These are phyloP conservation scores for Lineolata rhizophorae DNA, from an alignment of 495 filamentous ascomycete species.

Conservation along the genomic window DNA sequence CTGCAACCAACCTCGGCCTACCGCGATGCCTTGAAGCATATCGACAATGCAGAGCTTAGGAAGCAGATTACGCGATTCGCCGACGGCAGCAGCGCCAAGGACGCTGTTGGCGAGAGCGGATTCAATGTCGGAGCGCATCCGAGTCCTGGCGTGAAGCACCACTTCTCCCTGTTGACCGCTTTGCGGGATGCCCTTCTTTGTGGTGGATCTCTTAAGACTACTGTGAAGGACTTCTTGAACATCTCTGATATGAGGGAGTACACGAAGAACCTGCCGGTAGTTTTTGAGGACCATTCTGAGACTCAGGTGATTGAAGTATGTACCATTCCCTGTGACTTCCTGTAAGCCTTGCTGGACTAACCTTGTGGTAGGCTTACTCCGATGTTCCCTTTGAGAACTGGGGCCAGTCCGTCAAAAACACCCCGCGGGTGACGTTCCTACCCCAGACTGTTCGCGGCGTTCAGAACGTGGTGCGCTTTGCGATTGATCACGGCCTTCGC, in stretches of 20 bases:
- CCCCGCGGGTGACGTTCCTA: constrained; percentile 22
- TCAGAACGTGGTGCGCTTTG: constrained; percentile 23
- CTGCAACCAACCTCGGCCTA: constrained; percentile 7
- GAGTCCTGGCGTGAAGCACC: constrained; percentile 9
- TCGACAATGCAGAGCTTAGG: constrained; percentile 7
- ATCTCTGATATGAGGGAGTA: constrained; percentile 6
- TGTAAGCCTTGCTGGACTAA: too few species aligned
- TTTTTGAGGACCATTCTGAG: constrained; percentile 7
- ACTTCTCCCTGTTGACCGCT: constrained; percentile 8
- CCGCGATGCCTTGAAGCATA: constrained; percentile 6
- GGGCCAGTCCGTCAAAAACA: constrained; percentile 25
- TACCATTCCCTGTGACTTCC: too few species aligned
- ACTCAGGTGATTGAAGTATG: constrained; percentile 10
- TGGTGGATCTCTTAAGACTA: constrained; percentile 4
- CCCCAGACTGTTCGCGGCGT: constrained; percentile 24
- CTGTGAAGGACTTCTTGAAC: constrained; percentile 5
- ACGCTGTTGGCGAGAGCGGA: constrained; percentile 4
- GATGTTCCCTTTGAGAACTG: constrained; percentile 25
- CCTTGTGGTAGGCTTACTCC: constrained; percentile 5
- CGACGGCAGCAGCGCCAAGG: constrained; percentile 5
- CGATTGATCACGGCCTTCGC: constrained; percentile 16
- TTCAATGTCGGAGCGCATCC: constrained; percentile 4
- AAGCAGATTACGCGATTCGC: constrained; percentile 8
- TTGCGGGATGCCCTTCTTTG: constrained; percentile 6
- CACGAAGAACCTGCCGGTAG: constrained; percentile 6